Evolutionary conservation across 352 stramenopile genomes (phyloP).

Genomic region (Pythium guiyangense): DNA sequence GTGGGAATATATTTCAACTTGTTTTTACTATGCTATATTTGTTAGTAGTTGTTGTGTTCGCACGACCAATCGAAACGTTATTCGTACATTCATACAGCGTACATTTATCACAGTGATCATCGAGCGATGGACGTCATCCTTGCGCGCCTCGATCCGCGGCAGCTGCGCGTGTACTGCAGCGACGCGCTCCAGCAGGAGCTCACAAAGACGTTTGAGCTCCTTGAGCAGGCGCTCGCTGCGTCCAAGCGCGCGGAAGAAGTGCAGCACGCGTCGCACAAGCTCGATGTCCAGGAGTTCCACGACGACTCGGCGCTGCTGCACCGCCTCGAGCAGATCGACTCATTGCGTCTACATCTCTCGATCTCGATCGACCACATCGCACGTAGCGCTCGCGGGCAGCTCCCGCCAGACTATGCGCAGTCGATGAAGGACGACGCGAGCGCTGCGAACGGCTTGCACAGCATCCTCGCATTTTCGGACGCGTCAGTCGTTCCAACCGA

Average conservation of each 20-base stretch:
- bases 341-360: constrained; percentile 11
- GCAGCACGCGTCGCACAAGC: constrained; percentile 12
- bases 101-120: not conserved
- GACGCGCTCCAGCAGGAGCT: constrained; percentile 20
- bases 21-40: no score
- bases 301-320: constrained; percentile 10
- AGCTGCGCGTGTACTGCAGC: constrained; percentile 17
- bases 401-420: not conserved
- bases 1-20: no score
- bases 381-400: not conserved
- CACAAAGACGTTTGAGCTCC: constrained; percentile 9
- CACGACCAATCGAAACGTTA: no score
- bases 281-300: constrained; percentile 9
- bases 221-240: constrained; percentile 9
- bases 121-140: constrained; percentile 23
- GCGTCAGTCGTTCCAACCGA: not conserved
- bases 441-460: constrained; percentile 1
- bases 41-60: no score
- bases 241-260: constrained; percentile 16
- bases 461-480: constrained; percentile 1
- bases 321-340: constrained; percentile 13
- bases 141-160: constrained; percentile 11
- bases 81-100: no score
- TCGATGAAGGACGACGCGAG: constrained; percentile 5
- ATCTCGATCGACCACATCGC: constrained; percentile 15